Conservation (phyloP, 306 rosid genomes). For the Vigna unguiculata region DNA sequence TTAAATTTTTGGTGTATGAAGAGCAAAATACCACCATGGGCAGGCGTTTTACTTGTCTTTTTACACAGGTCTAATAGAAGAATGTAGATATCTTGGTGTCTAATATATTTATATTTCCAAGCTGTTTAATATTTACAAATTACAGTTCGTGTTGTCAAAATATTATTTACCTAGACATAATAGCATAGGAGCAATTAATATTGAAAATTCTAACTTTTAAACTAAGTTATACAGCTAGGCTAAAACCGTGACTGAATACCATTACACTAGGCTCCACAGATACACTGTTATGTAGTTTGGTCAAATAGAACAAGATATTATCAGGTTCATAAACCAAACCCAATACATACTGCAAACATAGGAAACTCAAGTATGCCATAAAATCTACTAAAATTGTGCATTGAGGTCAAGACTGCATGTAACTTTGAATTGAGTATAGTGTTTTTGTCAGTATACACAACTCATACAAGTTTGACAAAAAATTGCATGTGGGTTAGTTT, state of each 20-base stretch:
- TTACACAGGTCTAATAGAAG: conserved; percentile 19
- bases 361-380: not conserved
- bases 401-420: not conserved
- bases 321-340: conserved; percentile 2
- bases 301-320: conserved; percentile 5
- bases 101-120: conserved; percentile 3
- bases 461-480: not conserved
- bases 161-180: not conserved
- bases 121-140: conserved; percentile 29
- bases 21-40: not conserved
- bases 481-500: not conserved
- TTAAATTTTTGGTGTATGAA: conserved; percentile 17
- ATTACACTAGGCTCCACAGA: not conserved
- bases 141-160: not conserved
- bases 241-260: not conserved
- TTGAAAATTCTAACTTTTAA: conserved; percentile 13
- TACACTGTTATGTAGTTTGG: conserved; percentile 15
- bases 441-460: conserved; percentile 17
- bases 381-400: not conserved
- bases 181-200: not conserved
- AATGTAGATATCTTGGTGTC: conserved; percentile 30
- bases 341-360: conserved; percentile 10
- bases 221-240: conserved; percentile 5
- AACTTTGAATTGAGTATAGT: not conserved
- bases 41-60: conserved; percentile 24